phyloP scores from a whole-genome alignment of 1,284 basidiomycete species.

The Ceratobasidium sp. region DNA sequence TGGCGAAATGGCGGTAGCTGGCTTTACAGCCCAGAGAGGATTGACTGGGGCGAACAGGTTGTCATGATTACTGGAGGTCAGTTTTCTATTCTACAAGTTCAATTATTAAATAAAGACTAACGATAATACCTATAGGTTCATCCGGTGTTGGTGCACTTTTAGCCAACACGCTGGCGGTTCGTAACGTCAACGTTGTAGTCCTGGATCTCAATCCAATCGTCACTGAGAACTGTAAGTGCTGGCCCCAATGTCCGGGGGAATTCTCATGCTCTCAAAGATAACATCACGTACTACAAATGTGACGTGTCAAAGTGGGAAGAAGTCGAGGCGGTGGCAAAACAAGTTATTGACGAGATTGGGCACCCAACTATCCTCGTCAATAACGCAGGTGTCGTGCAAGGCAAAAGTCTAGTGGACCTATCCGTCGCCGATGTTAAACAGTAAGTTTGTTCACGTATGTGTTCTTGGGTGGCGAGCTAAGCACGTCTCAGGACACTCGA shows the following conservation, averaged over 20 bases:
- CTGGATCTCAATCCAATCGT: conserved; percentile 80
- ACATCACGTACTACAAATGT: conserved; percentile 83
- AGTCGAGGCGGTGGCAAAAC: conserved; percentile 73
- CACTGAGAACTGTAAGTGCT: conserved; percentile 71
- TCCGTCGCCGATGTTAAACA: conserved; percentile 77
- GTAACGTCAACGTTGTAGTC: conserved; percentile 83
- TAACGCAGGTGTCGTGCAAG: conserved; percentile 95
- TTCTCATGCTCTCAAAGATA: conserved; percentile 60
- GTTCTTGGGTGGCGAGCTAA: background rate
- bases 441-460: conserved; percentile 57
- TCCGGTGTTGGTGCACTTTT: conserved; percentile 88
- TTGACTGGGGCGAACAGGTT: conserved; percentile 86
- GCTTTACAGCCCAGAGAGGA: conserved; percentile 62
- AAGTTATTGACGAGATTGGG: conserved; percentile 80
- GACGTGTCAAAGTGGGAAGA: conserved; percentile 88
- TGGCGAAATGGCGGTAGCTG: conserved; percentile 76
- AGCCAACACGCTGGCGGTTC: conserved; percentile 80
- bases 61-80: conserved; percentile 89
- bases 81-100: conserved; percentile 41
- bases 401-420: conserved; percentile 84
- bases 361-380: conserved; percentile 91
- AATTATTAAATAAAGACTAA: background rate
- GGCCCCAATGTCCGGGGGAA: background rate
- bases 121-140: conserved; percentile 61
- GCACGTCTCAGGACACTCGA: conserved; percentile 74